Evolutionary conservation across 192 early-diverging fungal species (phyloP).

Genomic region (Podochytrium sp.): DNA sequence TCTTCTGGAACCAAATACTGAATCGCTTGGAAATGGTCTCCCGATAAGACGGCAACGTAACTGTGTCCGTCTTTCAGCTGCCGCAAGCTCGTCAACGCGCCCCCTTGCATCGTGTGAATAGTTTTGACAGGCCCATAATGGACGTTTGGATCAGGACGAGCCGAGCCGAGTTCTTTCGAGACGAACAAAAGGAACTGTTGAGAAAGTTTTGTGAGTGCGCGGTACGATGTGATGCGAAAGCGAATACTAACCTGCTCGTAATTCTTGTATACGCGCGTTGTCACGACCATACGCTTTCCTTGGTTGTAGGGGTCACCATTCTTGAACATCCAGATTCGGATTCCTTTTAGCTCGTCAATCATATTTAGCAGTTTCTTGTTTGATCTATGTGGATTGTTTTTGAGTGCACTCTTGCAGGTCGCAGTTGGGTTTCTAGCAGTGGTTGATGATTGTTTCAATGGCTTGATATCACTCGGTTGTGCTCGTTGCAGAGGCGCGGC

Average conservation of each 20-base stretch:
- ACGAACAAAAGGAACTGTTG: no score
- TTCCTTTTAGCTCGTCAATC: conserved; percentile 38
- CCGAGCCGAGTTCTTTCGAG: no score
- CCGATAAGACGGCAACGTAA: conserved; percentile 48
- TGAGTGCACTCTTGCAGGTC: no score
- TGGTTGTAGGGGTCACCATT: conserved; percentile 52
- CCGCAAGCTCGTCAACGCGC: conserved; percentile 31
- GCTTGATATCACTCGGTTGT: no score
- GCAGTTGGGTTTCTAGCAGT: no score
- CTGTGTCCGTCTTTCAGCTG: conserved; percentile 43
- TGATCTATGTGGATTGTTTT: no score
- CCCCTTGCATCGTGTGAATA: conserved; percentile 50
- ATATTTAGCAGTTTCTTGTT: not conserved
- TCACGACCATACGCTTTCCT: conserved; percentile 49
- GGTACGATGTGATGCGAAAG: no score
- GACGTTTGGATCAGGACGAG: no score
- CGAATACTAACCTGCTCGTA: conserved; percentile 49
- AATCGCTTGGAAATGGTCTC: conserved; percentile 48
- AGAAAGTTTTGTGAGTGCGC: no score
- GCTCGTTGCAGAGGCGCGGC: no score
- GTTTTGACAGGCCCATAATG: no score
- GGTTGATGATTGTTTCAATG: no score
- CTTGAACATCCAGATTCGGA: conserved; percentile 49
- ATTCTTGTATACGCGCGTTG: conserved; percentile 44
- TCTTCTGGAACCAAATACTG: conserved; percentile 36